Evolutionary conservation across 192 early-diverging fungal genomes (phyloP), one percentile per base, ranked within the genome.

Genomic region (Thamnidium elegans): DNA sequence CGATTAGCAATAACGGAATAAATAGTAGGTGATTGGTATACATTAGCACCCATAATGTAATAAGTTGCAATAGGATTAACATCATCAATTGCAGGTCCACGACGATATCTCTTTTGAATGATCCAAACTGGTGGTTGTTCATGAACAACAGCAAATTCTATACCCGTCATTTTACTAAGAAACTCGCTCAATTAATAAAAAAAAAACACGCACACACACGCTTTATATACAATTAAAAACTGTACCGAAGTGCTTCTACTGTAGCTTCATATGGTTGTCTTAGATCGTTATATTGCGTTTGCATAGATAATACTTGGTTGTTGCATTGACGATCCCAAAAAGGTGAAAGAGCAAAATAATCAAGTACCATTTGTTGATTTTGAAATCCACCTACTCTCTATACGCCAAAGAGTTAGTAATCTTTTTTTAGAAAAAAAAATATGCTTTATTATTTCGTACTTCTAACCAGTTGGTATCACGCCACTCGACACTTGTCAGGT

Each of bases 301-400:
- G 90, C 90, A 92, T 92, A 61, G 80, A 76, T 4, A 92, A 69
- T n/a, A 85, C 78, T 2, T 86, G 86, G 65, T 92, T 92, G 69
- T 90, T 92, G 76, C 89, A 86, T 21, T 85, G 78, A 13, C 84
- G 71, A 65, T 92, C 90, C 89, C 90, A 92, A 74, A 92, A 92
- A 3, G 90, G 89, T 17, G 90, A 92, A 66, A 81, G 75, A 21
- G 86, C 86, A 78, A 92, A 92, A 66, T 92, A 92, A 71, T 90
- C 87, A 0, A 92, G 73, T 0, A 92, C 89, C 64, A 89, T 89
- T 53, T 89, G 84, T 19, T 84, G 81, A 17, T 85, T 87, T 31
- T 71, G 74, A 42, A 92, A 78, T 19, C 89, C 89, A 31, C 87
- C 86, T 30, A 84, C 79, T 14, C 82, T 79, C 78, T 81, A 73